A percentile compares a stretch with the other conserved stretches of the same genome.
phyloP scores from a whole-genome alignment of 2,329 filamentous ascomycete species.

The Dactylellina cionopaga region DNA sequence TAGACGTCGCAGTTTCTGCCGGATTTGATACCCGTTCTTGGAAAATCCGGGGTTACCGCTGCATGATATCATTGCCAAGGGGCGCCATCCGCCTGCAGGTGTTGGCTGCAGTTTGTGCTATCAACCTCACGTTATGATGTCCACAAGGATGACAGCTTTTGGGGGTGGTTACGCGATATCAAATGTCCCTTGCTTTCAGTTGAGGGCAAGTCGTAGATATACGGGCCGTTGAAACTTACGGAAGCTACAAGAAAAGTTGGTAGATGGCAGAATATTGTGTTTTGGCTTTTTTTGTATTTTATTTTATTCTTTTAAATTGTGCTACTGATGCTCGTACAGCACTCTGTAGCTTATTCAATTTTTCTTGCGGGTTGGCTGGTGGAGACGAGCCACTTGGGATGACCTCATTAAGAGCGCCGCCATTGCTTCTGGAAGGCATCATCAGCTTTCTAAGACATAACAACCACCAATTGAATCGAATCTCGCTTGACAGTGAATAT shows the following conservation, averaged over 20 bases:
- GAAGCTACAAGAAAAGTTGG: neutral
- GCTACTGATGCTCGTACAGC: neutral
- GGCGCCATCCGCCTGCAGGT: conserved; percentile 16
- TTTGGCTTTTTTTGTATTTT: neutral
- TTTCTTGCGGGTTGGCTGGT: neutral
- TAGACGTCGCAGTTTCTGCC: conserved; percentile 15
- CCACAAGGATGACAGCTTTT: conserved; percentile 19
- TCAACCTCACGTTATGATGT: conserved; percentile 23
- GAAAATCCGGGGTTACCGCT: conserved; percentile 48
- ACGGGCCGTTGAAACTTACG: neutral
- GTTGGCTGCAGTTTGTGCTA: conserved; percentile 11
- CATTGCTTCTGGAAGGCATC: conserved; percentile 44
- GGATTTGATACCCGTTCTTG: conserved; percentile 49
- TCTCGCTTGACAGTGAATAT: conserved; percentile 14
- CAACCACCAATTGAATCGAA: conserved; percentile 17
- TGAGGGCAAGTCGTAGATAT: neutral
- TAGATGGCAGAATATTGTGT: neutral
- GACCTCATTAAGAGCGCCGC: conserved; percentile 32
- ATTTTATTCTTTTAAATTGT: neutral
- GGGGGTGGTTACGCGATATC: neutral
- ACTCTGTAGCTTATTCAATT: conserved; percentile 1
- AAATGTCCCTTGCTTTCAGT: neutral
- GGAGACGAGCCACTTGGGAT: conserved; percentile 21
- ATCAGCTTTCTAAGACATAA: conserved; percentile 3
- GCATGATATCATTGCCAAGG: conserved; percentile 53